A percentile compares a stretch with the other conserved stretches of the same genome.
These are phyloP conservation scores for Trichophyton verrucosum DNA, from an alignment of 2,329 filamentous ascomycete species.

Conservation along the genomic window DNA sequence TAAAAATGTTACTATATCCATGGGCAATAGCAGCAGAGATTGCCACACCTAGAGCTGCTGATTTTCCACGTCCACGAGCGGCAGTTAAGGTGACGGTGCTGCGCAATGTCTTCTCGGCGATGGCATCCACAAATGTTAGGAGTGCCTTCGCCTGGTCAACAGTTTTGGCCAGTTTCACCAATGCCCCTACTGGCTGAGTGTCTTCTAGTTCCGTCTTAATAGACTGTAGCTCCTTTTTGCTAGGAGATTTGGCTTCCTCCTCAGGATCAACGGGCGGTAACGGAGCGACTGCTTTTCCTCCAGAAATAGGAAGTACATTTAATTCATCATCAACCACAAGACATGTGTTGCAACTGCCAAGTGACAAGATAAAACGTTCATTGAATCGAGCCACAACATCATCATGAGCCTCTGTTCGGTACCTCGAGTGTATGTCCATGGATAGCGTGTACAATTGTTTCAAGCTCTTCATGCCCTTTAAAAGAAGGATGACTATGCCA, in stretches of 20 bases:
- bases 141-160: conserved; percentile 93
- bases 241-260: conserved; percentile 56
- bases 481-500: conserved; percentile 72
- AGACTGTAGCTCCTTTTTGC: conserved; percentile 62
- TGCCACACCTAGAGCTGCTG: conserved; percentile 84
- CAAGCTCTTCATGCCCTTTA: conserved; percentile 94
- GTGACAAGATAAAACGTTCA: conserved; percentile 87
- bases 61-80: conserved; percentile 90
- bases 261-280: conserved; percentile 65
- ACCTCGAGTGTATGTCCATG: conserved; percentile 96
- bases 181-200: conserved; percentile 69
- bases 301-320: conserved; percentile 93
- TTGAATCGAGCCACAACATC: conserved; percentile 96
- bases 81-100: conserved; percentile 91
- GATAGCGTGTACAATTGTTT: conserved; percentile 94
- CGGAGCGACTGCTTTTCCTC: conserved; percentile 76
- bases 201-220: conserved; percentile 83
- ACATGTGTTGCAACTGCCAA: conserved; percentile 90
- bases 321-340: conserved; percentile 95
- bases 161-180: conserved; percentile 76
- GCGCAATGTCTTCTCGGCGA: conserved; percentile 86
- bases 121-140: conserved; percentile 92
- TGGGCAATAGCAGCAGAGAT: conserved; percentile 89
- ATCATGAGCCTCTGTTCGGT: conserved; percentile 88
- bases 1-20: conserved; percentile 98